phyloP scores from a whole-genome alignment of 2,329 filamentous ascomycete species.

The Aspergillus brunneoviolaceus region DNA sequence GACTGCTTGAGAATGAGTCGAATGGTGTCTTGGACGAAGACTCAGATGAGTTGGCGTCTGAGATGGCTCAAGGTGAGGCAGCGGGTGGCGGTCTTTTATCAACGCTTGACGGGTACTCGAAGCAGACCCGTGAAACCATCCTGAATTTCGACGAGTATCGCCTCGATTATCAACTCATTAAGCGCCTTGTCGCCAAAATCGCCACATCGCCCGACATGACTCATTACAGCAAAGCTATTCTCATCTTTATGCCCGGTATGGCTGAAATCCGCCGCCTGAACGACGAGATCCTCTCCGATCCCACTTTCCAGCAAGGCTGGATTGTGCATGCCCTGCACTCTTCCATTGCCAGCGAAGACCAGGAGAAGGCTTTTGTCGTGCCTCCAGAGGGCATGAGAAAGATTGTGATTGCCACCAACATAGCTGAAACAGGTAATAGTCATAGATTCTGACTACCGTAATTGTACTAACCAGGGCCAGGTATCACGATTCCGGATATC shows the following conservation, averaged over 20 bases:
- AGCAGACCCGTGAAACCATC: conserved; percentile 71
- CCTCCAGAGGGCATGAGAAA: conserved; percentile 82
- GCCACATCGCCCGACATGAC: conserved; percentile 65
- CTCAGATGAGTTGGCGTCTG: conserved; percentile 45
- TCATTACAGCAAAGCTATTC: conserved; percentile 79
- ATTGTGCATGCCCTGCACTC: conserved; percentile 88
- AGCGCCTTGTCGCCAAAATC: conserved; percentile 74
- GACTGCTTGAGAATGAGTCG: conserved; percentile 59
- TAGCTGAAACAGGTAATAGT: conserved; percentile 80
- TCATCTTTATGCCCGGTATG: conserved; percentile 94
- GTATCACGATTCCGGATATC: conserved; percentile 94
- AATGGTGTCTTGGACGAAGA: conserved; percentile 45
- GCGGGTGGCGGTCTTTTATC: conserved; percentile 58
- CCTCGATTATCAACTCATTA: conserved; percentile 84
- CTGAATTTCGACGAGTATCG: conserved; percentile 83
- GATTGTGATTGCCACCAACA: conserved; percentile 95
- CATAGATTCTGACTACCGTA: not conserved
- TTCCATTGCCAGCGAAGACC: conserved; percentile 91
- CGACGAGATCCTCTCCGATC: conserved; percentile 76
- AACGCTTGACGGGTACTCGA: conserved; percentile 70
- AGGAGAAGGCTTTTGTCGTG: conserved; percentile 86
- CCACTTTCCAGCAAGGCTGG: conserved; percentile 74
- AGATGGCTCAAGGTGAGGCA: conserved; percentile 52
- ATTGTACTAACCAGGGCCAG: conserved; percentile 17
- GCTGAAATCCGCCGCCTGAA: conserved; percentile 88